These are phyloP conservation scores for Phytopythium ostracodes DNA, from an alignment of 352 stramenopile species.

Conservation along the genomic window DNA sequence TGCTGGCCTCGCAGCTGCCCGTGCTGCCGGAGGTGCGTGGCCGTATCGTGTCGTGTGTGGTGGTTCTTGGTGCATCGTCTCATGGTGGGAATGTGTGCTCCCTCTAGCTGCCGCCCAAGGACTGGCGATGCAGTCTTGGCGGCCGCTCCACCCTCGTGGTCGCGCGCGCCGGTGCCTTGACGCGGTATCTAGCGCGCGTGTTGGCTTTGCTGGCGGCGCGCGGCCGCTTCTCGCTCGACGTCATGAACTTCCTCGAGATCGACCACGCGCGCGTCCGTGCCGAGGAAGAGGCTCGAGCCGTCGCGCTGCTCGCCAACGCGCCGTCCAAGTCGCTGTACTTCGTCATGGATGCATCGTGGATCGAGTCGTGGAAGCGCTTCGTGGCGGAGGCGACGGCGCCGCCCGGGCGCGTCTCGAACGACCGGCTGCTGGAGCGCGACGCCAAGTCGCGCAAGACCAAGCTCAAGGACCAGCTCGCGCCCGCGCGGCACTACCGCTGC, in stretches of 20 bases:
- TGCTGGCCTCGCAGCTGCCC: constrained; percentile 38
- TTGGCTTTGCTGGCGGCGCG: constrained; percentile 44
- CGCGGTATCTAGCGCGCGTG: constrained; percentile 47
- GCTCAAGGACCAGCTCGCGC: constrained; percentile 34
- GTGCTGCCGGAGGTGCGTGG: constrained; percentile 39
- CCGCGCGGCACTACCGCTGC: constrained; percentile 46
- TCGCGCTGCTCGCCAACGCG: constrained; percentile 26
- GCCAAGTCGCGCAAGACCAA: background rate
- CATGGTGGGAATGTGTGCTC: background rate
- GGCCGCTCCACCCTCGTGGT: constrained; percentile 7
- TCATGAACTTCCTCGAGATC: constrained; percentile 71
- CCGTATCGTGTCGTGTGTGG: background rate
- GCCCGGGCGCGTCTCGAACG: constrained; percentile 19
- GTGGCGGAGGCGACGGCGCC: constrained; percentile 7
- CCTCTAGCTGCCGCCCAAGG: constrained; percentile 2
- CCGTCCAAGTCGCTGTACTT: constrained; percentile 21
- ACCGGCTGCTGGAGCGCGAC: constrained; percentile 17
- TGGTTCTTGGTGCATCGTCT: background rate
- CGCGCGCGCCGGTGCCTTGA: constrained; percentile 29
- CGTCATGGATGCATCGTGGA: constrained; percentile 32
- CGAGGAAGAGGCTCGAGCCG: constrained; percentile 55
- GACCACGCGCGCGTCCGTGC: constrained; percentile 39
- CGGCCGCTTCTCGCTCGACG: constrained; percentile 53
- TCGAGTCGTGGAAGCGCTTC: constrained; percentile 49
- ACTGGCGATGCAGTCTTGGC: constrained; percentile 3